Percentiles rank a stretch among this genome's conserved stretches.
Evolutionary conservation across 306 rosid species (phyloP).

Genomic region (Vigna nakashimae): DNA sequence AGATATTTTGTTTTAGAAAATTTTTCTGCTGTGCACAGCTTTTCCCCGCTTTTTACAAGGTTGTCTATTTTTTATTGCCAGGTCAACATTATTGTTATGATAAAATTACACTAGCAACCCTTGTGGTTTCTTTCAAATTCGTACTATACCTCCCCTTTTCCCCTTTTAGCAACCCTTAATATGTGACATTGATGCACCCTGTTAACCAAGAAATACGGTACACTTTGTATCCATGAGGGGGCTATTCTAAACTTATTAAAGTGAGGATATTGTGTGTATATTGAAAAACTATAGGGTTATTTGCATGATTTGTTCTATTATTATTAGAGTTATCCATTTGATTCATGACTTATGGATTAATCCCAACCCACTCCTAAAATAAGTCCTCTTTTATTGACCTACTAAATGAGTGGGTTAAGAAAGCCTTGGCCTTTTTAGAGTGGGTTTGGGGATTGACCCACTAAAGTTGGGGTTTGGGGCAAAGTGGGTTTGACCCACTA

Average conservation of each 20-base stretch:
- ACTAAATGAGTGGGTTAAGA: no score
- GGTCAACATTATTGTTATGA: neutral
- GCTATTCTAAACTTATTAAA: neutral
- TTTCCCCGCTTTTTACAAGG: slow-evolving; percentile 30
- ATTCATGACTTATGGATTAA: no score
- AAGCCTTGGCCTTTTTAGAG: no score
- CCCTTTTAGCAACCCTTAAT: neutral
- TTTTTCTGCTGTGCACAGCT: slow-evolving; percentile 35
- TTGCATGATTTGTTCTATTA: neutral
- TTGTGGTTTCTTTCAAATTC: neutral
- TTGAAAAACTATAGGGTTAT: neutral
- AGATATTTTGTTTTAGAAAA: slow-evolving; percentile 31
- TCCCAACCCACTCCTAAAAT: no score
- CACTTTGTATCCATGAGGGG: neutral
- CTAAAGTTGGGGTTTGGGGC: no score
- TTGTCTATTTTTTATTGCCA: slow-evolving; percentile 4
- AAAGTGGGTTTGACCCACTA: no score
- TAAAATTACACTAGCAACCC: neutral
- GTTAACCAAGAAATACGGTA: neutral
- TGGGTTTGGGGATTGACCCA: no score
- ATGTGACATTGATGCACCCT: neutral
- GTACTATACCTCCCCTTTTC: neutral
- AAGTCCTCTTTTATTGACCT: no score
- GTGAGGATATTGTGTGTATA: neutral
- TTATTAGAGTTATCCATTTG: neutral